Evolutionary conservation across 768 basidiomycete species (phyloP), one percentile per base, ranked within the genome.

Genomic region (Trametes meyenii): DNA sequence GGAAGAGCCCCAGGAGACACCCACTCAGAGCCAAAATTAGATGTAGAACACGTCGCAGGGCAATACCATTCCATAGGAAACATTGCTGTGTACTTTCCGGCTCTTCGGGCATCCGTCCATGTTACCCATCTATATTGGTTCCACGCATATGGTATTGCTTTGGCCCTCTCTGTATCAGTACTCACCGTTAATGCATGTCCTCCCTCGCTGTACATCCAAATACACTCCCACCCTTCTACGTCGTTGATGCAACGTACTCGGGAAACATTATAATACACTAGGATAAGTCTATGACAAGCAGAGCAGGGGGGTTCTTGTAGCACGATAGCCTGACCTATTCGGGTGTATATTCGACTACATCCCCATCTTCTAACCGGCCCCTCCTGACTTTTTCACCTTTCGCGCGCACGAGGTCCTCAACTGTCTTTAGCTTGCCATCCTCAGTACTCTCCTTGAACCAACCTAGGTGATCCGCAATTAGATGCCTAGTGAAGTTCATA

Each of bases 401-500:
- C 0, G 82, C 86, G 36, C 77, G 79, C 60, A 97, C 74, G 14
- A 98, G 73, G 60, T 94, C 91, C 72, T 98, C 96, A 3, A 98
- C 78, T 1, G 90, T 97, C 57, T 79, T 83, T 24, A 89, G 73
- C 61, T 84, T 86, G 5, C 91, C 92, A 5, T 85, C 85, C 62
- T 85, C 75, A 5, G 89, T 94, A 29, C 76, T 82, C 29, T 94
- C 92, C 68, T 92, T 87, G 78, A 96, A 96, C 94, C 94, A 96
- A 0, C 90, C 90, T 13, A 96, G 75, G 68, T 96, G 88, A 70
- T 96, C 94, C 4, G 94, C 94, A 66, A 94, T 92, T 11, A 95
- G 76, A 73, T 93, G 90, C 33, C 90, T 92, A 62, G 23, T 52
- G 7, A 29, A 4, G 42, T 23, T 16, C 1, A 4, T 24, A 5